Evolutionary conservation across 78 protist genomes (phyloP).

Genomic region (Dictyostelium firmibasis): DNA sequence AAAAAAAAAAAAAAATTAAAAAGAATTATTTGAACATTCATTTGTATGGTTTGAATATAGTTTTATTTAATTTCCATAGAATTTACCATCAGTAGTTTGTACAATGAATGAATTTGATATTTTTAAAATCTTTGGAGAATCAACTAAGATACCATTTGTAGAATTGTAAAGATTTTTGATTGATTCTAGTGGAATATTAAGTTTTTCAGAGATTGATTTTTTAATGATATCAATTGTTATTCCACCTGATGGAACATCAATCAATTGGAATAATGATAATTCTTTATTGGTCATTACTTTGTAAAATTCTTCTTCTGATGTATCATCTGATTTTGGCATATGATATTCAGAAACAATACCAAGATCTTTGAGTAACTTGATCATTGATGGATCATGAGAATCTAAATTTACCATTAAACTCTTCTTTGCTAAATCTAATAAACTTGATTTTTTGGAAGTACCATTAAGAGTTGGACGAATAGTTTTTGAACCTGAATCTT

Average conservation of each 20-base stretch:
- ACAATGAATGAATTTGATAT: not conserved
- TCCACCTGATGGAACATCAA: not conserved
- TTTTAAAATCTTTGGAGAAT: not conserved
- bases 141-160: not conserved
- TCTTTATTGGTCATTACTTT: not conserved
- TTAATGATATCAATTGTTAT: not conserved
- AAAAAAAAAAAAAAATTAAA: too few relatives aligned
- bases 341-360: slow-evolving; percentile 15
- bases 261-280: not conserved
- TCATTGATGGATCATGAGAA: slow-evolving; percentile 22
- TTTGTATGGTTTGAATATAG: too few relatives aligned
- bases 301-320: not conserved
- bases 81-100: not conserved
- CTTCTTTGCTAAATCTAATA: slow-evolving; percentile 18
- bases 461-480: not conserved
- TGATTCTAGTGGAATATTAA: slow-evolving; percentile 1
- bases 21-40: too few relatives aligned
- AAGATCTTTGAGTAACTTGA: slow-evolving; percentile 1
- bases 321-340: not conserved
- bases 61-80: not conserved
- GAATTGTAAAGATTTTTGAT: not conserved
- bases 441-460: not conserved
- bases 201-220: not conserved
- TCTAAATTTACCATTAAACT: slow-evolving; percentile 1
- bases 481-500: slow-evolving; percentile 1